Base-by-base conservation (phyloP, 2,329 filamentous ascomycete species). In the Microcyclospora tardicrescens region DNA sequence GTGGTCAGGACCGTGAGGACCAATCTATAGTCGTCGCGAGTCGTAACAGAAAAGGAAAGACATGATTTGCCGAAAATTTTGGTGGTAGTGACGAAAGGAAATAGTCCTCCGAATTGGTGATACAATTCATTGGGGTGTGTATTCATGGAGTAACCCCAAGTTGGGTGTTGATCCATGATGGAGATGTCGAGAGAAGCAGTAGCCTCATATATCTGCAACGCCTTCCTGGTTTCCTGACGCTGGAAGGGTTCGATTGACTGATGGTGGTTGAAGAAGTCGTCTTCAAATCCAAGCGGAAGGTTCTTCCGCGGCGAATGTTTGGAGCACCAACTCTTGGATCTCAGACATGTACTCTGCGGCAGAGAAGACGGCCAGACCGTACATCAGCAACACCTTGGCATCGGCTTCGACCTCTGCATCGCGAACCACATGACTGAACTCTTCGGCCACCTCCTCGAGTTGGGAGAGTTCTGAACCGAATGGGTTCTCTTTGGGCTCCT, bases 401-500 rank as follows among this genome's bases (percentile, higher is more conserved):
- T 93, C 85, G 39, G 84, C 81, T 33, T 87, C 80, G 30, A 79
- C 64, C 34, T 77, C 67, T n/a, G 71, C 69, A 43, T 75, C 70
- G 45, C 72, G 71, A 24, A 77, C 69, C 1, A 61, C 63, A 35
- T 58, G 57, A 32, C 77, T 77, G 50, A 85, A 89, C 61, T 95
- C 87, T 63, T 96, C 91, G 0, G 81, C 89, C 12, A 95, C 73
- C 62, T 96, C 91, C 38, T 86, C 85, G 16, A 96, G 84, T 62
- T 96, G 82, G 40, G 84, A 85, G 38, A 96, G 68, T 62, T 98
- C 91, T 36, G 81, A 79, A 38, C 84, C 84, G 53, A 96, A 96
- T 0, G 89, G 89, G 58, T 91, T 54, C 33, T 55, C 50, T 34
- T 49, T 44, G 76, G 34, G 62, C 51, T 67, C 28, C 61, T 72